These are phyloP conservation scores for Gracilaria domingensis DNA, from an alignment of 23 red algal genomes.

Conservation along the genomic window DNA sequence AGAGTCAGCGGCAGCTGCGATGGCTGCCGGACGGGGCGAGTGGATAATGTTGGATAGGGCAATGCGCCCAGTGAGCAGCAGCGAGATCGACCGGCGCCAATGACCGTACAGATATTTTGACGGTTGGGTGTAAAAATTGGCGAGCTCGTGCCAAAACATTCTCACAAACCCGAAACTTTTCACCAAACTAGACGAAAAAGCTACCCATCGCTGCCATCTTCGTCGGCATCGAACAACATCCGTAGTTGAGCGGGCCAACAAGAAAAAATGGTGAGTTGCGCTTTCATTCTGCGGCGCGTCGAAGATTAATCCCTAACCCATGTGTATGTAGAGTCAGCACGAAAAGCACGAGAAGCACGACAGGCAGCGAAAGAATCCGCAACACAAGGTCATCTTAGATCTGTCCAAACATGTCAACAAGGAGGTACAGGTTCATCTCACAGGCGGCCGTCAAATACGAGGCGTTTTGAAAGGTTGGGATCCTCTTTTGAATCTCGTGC, in stretches of 20 bases:
- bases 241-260: too few species aligned
- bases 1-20: neutral
- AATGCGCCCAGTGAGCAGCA: neutral
- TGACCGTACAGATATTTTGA: slow-evolving; percentile 7
- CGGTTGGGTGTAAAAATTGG: neutral
- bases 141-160: neutral
- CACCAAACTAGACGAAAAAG: neutral
- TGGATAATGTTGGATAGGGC: neutral
- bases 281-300: neutral
- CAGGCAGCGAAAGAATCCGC: slow-evolving; percentile 25
- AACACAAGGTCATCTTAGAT: slow-evolving; percentile 73
- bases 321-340: neutral
- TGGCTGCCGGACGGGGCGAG: neutral
- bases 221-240: too few species aligned
- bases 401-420: slow-evolving; percentile 78
- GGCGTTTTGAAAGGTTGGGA: slow-evolving; percentile 96
- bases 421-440: slow-evolving; percentile 80
- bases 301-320: neutral
- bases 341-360: slow-evolving; percentile 5
- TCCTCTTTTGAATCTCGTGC: slow-evolving; percentile 91
- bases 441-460: slow-evolving; percentile 85
- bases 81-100: slow-evolving; percentile 15
- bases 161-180: neutral
- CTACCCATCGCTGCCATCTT: too few species aligned
- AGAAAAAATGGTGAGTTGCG: neutral